These are phyloP conservation scores for Harringtonia lauricola DNA, from an alignment of 2,329 filamentous ascomycete species.

Conservation along the genomic window DNA sequence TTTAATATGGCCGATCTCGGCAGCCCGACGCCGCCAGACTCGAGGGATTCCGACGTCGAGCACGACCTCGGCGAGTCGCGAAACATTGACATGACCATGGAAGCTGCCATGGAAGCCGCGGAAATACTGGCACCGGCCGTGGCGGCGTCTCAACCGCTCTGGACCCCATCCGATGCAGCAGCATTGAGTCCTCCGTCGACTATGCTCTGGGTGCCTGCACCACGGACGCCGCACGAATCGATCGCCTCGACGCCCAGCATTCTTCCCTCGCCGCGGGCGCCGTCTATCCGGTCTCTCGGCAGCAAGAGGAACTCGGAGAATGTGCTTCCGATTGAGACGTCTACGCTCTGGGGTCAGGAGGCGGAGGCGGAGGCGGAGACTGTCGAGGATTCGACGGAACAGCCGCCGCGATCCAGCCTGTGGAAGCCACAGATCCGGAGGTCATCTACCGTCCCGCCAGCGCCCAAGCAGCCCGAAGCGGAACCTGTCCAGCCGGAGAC, in stretches of 20 bases:
- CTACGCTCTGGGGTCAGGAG: background rate
- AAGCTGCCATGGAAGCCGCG: background rate
- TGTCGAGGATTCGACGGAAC: background rate
- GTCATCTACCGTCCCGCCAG: background rate
- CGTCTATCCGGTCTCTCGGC: too few species aligned
- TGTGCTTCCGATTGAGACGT: background rate
- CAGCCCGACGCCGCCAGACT: conserved; percentile 45
- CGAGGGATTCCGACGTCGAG: conserved; percentile 30
- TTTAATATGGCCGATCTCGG: conserved; percentile 26
- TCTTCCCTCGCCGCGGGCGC: too few species aligned
- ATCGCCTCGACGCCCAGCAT: background rate
- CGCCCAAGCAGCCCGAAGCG: background rate
- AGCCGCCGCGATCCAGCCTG: background rate
- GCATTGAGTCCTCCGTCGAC: conserved; percentile 2
- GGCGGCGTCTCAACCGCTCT: conserved; percentile 11
- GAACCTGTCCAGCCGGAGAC: background rate
- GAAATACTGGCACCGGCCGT: background rate
- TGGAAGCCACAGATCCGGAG: background rate
- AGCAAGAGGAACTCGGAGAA: background rate
- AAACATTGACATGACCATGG: conserved; percentile 10
- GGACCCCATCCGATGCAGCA: conserved; percentile 13
- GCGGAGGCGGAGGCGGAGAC: background rate
- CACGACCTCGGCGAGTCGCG: conserved; percentile 13
- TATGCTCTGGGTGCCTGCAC: conserved; percentile 17
- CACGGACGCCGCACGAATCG: conserved; percentile 18